Evolutionary conservation across 2,329 filamentous ascomycete species (phyloP).

Genomic region (Fusarium palustre): DNA sequence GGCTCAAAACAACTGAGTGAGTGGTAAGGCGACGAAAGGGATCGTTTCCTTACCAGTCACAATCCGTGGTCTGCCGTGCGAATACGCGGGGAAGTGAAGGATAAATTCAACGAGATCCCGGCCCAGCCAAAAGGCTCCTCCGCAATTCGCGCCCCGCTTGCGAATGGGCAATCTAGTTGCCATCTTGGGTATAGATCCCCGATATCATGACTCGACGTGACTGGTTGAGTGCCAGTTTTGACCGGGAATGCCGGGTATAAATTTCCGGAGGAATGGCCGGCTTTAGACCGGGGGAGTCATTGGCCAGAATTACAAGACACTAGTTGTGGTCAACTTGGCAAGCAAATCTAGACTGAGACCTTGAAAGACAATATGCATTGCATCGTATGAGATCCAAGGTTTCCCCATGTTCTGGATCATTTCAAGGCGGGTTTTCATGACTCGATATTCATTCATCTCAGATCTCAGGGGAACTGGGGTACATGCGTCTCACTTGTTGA

Average conservation of each 20-base stretch:
- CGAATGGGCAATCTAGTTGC: slow-evolving; percentile 44
- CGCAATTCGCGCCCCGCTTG: slow-evolving; percentile 14
- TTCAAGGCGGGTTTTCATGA: not conserved
- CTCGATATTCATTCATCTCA: not conserved
- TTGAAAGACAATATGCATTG: not conserved
- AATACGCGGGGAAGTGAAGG: slow-evolving; percentile 26
- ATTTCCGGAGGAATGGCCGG: not conserved
- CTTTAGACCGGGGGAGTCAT: not conserved
- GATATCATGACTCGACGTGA: not conserved
- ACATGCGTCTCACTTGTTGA: not conserved
- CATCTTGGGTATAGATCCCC: slow-evolving; percentile 15
- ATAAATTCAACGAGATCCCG: not conserved
- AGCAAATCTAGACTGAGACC: not conserved
- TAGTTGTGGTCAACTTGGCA: not conserved
- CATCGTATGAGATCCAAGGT: not conserved
- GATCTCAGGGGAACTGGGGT: not conserved
- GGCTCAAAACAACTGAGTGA: not conserved
- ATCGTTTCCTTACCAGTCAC: not conserved
- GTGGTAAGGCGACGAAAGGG: not conserved
- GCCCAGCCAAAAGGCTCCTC: not conserved
- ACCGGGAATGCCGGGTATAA: not conserved
- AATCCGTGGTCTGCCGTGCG: not conserved
- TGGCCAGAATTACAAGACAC: not conserved
- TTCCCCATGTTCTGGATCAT: not conserved
- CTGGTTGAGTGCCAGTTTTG: not conserved